These are phyloP conservation scores for Austroboletus novae-zelandiae DNA, from an alignment of 1,284 basidiomycete species.

Conservation along the genomic window DNA sequence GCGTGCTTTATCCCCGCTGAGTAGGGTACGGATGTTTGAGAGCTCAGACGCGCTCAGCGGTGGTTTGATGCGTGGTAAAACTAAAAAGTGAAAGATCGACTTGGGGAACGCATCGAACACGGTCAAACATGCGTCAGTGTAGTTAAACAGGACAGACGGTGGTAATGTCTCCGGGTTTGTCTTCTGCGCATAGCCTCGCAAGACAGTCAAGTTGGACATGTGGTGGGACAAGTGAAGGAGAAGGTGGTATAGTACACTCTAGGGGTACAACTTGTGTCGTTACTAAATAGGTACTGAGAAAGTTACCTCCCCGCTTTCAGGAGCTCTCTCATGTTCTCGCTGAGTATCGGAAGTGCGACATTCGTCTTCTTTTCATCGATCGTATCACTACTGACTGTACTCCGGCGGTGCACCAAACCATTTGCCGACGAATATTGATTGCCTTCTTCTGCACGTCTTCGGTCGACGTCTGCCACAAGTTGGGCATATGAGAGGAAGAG, in stretches of 20 bases:
- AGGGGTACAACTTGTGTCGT: constrained; percentile 1
- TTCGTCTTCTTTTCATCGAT: constrained; percentile 17
- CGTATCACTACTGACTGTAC: constrained; percentile 3
- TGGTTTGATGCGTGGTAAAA: constrained; percentile 61
- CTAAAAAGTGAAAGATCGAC: constrained; percentile 79
- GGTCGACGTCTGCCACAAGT: constrained; percentile 86
- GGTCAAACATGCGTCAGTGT: constrained; percentile 61
- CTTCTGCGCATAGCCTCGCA: constrained; percentile 62
- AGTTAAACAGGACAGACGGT: constrained; percentile 58
- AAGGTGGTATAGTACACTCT: constrained; percentile 21
- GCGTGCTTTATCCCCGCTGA: constrained; percentile 50
- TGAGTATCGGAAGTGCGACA: constrained; percentile 43
- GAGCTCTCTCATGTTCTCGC: constrained; percentile 57
- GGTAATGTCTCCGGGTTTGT: constrained; percentile 54
- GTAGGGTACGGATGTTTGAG: constrained; percentile 57
- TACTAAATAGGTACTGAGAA: neutral
- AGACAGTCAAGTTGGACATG: constrained; percentile 49
- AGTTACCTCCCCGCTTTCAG: constrained; percentile 41
- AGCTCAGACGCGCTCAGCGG: constrained; percentile 43
- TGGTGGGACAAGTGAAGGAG: constrained; percentile 2
- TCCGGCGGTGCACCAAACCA: constrained; percentile 28
- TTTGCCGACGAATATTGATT: constrained; percentile 19
- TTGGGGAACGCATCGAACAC: constrained; percentile 89
- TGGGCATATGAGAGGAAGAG: constrained; percentile 84
- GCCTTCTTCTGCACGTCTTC: constrained; percentile 56